Percentiles rank a stretch among this genome's conserved stretches.
Conservation (phyloP, 352 stramenopile genomes). For the Globisporangium apiculatum region DNA sequence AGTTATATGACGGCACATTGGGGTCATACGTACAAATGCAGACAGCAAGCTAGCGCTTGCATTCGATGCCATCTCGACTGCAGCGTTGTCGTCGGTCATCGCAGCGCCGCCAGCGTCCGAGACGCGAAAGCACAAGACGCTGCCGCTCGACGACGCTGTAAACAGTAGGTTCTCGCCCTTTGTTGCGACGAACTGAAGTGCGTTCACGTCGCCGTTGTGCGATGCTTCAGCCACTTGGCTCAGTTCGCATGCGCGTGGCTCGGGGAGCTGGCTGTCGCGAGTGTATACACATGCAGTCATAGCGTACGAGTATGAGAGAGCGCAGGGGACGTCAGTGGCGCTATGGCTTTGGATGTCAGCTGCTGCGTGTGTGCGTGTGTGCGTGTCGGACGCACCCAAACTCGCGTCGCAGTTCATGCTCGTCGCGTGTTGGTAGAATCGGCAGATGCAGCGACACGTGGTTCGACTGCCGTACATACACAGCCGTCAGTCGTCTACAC, state of each 20-base stretch:
- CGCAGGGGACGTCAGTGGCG: too few relatives aligned
- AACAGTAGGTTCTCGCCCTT: conserved; percentile 47
- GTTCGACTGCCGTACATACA: conserved; percentile 22
- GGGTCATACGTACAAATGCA: conserved; percentile 1
- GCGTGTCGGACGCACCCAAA: conserved; percentile 21
- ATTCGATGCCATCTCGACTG: background rate
- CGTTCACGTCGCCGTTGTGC: conserved; percentile 58
- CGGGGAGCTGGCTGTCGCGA: conserved; percentile 1
- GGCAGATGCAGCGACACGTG: conserved; percentile 47
- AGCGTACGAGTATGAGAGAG: too few relatives aligned
- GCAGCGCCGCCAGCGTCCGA: conserved; percentile 12
- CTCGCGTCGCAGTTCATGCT: conserved; percentile 37
- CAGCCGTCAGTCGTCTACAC: too few relatives aligned
- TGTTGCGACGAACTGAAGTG: conserved; percentile 39
- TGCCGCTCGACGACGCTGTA: conserved; percentile 48
- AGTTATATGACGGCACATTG: too few relatives aligned
- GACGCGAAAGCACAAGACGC: conserved; percentile 37
- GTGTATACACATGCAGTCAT: background rate
- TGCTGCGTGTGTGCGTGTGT: background rate
- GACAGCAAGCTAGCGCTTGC: conserved; percentile 2
- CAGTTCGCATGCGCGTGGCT: conserved; percentile 28
- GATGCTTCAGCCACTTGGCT: conserved; percentile 32
- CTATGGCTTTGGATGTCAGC: background rate
- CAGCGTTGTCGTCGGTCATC: conserved; percentile 11
- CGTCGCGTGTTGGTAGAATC: conserved; percentile 32